These are phyloP conservation scores for Tirmania nivea DNA, from an alignment of 495 filamentous ascomycete genomes.

Conservation along the genomic window DNA sequence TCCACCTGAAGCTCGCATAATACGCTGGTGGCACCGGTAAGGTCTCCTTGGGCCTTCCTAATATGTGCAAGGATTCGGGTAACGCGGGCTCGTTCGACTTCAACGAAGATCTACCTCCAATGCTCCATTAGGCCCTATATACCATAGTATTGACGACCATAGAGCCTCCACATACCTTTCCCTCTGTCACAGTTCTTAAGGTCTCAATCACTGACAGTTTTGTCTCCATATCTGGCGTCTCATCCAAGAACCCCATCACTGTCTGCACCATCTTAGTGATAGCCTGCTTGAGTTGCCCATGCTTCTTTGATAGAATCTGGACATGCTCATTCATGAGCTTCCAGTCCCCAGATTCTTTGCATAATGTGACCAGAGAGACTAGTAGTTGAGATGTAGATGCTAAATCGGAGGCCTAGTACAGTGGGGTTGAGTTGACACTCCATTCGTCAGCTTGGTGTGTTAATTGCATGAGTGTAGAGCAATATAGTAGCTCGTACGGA, in stretches of 20 bases:
- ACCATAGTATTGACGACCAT: not conserved
- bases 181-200: slow-evolving; percentile 85
- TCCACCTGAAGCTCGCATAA: slow-evolving; percentile 96
- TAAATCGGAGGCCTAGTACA: slow-evolving; percentile 63
- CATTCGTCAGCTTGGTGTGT: slow-evolving; percentile 7
- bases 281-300: slow-evolving; percentile 97
- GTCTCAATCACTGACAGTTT: slow-evolving; percentile 90
- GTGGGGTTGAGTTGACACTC: not conserved
- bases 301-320: slow-evolving; percentile 89
- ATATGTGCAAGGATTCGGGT: slow-evolving; percentile 89
- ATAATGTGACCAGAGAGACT: slow-evolving; percentile 72
- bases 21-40: slow-evolving; percentile 72
- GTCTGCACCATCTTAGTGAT: slow-evolving; percentile 97
- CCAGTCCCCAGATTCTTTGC: slow-evolving; percentile 85
- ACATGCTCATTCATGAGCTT: slow-evolving; percentile 86
- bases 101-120: slow-evolving; percentile 63
- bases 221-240: slow-evolving; percentile 53
- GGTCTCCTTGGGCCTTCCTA: slow-evolving; percentile 82
- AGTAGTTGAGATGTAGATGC: slow-evolving; percentile 79
- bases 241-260: slow-evolving; percentile 78
- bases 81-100: slow-evolving; percentile 89
- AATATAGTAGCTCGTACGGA: slow-evolving; percentile 20
- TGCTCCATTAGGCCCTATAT: not conserved
- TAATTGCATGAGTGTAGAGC: slow-evolving; percentile 1
- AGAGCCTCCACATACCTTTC: slow-evolving; percentile 40